Conservation (phyloP, 179 eudicot species). For the Corrigiola litoralis region DNA sequence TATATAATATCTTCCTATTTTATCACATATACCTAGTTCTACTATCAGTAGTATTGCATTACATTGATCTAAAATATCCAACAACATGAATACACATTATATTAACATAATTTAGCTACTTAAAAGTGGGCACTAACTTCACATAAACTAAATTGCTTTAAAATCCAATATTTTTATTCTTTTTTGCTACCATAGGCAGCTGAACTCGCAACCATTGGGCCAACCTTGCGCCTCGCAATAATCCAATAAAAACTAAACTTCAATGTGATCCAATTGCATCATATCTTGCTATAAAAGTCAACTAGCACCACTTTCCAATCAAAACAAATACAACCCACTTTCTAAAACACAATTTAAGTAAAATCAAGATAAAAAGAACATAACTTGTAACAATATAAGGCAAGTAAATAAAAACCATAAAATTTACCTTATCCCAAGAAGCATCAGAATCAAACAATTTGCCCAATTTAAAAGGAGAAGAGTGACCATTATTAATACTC, state of each 20-base stretch:
- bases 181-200: no score
- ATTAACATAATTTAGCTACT: no score
- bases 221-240: no score
- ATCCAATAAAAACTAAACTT: neutral
- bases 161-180: no score
- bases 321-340: constrained; percentile 10
- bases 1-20: neutral
- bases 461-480: constrained; percentile 63
- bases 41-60: no score
- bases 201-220: no score
- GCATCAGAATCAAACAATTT: constrained; percentile 89
- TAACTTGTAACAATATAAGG: neutral
- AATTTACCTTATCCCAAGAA: constrained; percentile 85
- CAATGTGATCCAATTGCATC: constrained; percentile 6
- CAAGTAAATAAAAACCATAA: neutral
- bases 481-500: constrained; percentile 54
- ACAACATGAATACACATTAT: no score
- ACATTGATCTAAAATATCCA: no score
- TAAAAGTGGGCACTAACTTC: no score
- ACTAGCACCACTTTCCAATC: neutral
- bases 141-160: no score
- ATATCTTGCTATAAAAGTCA: neutral
- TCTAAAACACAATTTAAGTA: neutral
- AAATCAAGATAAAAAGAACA: neutral
- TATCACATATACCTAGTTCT: no score